These are phyloP conservation scores for Annulohypoxylon nitens DNA, from an alignment of 495 filamentous ascomycete species.

Conservation along the genomic window DNA sequence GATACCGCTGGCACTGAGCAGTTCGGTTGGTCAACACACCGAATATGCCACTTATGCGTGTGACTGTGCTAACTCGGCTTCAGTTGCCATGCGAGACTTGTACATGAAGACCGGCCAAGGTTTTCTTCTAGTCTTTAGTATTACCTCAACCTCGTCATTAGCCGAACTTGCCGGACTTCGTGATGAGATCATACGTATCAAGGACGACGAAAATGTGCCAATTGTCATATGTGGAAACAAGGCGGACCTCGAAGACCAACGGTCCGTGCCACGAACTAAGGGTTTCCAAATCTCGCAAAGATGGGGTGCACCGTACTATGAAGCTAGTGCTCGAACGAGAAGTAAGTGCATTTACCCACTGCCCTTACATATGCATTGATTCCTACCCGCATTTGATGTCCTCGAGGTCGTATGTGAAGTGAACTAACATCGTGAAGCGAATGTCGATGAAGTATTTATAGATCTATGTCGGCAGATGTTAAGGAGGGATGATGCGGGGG, in stretches of 20 bases:
- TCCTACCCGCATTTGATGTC: conserved; percentile 18
- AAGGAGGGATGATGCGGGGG: conserved; percentile 70
- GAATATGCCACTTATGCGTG: conserved; percentile 13
- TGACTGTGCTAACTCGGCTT: conserved; percentile 40
- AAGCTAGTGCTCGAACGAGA: conserved; percentile 84
- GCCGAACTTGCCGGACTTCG: conserved; percentile 88
- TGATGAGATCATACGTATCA: conserved; percentile 97
- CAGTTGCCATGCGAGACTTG: conserved; percentile 79
- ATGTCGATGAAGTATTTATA: conserved; percentile 95
- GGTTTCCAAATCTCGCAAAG: conserved; percentile 88
- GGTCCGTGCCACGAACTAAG: conserved; percentile 81
- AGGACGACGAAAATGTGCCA: conserved; percentile 91
- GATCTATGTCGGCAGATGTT: conserved; percentile 95
- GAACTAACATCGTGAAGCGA: conserved; percentile 63
- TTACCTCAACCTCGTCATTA: conserved; percentile 87
- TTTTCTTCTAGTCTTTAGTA: conserved; percentile 97
- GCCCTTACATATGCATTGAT: conserved; percentile 17
- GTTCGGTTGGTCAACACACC: conserved; percentile 78
- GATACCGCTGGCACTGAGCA: conserved; percentile 99
- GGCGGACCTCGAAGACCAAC: conserved; percentile 92
- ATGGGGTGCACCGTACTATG: conserved; percentile 96
- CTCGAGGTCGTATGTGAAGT: not conserved
- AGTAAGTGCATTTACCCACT: conserved; percentile 56
- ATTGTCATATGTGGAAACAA: conserved; percentile 99
- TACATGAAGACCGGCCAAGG: conserved; percentile 99